These are phyloP conservation scores for Aspergillus sp. DNA, from an alignment of 2,329 filamentous ascomycete species.

Conservation along the genomic window DNA sequence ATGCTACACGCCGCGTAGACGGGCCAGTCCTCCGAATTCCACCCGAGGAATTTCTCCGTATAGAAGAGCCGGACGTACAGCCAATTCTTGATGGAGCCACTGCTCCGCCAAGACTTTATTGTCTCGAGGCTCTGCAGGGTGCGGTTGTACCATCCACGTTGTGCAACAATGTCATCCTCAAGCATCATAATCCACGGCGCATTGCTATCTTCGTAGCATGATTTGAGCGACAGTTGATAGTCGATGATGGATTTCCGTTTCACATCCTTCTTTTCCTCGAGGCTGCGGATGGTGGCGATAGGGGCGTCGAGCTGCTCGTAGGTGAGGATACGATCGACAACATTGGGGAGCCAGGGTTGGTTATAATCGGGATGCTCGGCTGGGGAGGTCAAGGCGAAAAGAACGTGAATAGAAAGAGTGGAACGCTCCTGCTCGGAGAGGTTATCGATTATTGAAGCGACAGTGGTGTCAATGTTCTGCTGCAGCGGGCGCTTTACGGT, in stretches of 20 bases:
- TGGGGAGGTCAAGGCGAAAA: conserved; percentile 51
- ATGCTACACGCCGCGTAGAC: conserved; percentile 43
- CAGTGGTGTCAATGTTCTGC: conserved; percentile 46
- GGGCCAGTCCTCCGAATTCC: conserved; percentile 49
- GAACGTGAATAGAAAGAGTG: conserved; percentile 48
- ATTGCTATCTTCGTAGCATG: conserved; percentile 42
- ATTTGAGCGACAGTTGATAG: conserved; percentile 48
- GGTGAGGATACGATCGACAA: conserved; percentile 47
- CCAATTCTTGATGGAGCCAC: conserved; percentile 27
- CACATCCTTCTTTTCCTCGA: conserved; percentile 27
- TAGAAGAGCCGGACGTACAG: conserved; percentile 54
- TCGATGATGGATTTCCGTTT: conserved; percentile 50
- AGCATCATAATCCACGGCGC: conserved; percentile 51
- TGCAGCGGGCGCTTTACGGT: conserved; percentile 46
- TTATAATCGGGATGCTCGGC: conserved; percentile 46
- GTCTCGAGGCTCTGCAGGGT: conserved; percentile 43
- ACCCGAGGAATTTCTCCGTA: conserved; percentile 52
- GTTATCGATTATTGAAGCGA: conserved; percentile 51
- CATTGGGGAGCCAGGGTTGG: conserved; percentile 47
- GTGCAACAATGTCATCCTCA: conserved; percentile 54
- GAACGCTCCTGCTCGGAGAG: conserved; percentile 46
- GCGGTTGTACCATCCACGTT: conserved; percentile 52
- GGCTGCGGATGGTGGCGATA: conserved; percentile 13
- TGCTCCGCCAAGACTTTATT: conserved; percentile 31
- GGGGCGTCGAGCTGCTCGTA: conserved; percentile 40